Percentiles rank a stretch among this genome's conserved stretches.
Conservation (phyloP, 129 eudicot genomes). For the Silybum marianum region DNA sequence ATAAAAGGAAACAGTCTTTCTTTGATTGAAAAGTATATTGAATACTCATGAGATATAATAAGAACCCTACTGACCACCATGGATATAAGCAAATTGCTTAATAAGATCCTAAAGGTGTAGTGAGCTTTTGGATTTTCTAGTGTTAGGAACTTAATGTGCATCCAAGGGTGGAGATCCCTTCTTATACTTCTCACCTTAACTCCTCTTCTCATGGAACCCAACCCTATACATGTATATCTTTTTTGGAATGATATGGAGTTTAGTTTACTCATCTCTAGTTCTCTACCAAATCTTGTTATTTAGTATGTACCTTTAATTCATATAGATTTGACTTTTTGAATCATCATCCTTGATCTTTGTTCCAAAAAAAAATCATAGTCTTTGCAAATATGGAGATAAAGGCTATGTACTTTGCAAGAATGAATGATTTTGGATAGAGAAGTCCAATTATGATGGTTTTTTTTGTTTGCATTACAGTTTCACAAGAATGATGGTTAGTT, state of each 20-base stretch:
- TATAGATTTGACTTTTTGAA: neutral
- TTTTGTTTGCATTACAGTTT: neutral
- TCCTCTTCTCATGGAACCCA: too few relatives aligned
- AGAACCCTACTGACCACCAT: neutral
- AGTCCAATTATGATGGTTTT: neutral
- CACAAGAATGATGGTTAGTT: neutral
- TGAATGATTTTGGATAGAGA: too few relatives aligned
- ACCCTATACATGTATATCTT: neutral
- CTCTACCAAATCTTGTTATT: neutral
- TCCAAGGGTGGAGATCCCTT: too few relatives aligned
- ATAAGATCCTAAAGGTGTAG: conserved; percentile 4
- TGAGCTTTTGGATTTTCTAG: neutral
- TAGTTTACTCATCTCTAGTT: neutral
- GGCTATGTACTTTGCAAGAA: too few relatives aligned
- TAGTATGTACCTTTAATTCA: neutral
- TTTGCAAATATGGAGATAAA: too few relatives aligned
- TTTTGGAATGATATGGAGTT: neutral
- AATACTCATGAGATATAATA: neutral
- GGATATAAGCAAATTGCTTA: conserved; percentile 14
- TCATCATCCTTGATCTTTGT: neutral
- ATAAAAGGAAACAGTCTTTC: neutral
- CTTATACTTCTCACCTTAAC: too few relatives aligned
- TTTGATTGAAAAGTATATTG: neutral
- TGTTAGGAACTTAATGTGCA: neutral
- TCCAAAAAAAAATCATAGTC: neutral